Base-by-base conservation (phyloP, 2,329 filamentous ascomycete species). In the Diaporthe eres region DNA sequence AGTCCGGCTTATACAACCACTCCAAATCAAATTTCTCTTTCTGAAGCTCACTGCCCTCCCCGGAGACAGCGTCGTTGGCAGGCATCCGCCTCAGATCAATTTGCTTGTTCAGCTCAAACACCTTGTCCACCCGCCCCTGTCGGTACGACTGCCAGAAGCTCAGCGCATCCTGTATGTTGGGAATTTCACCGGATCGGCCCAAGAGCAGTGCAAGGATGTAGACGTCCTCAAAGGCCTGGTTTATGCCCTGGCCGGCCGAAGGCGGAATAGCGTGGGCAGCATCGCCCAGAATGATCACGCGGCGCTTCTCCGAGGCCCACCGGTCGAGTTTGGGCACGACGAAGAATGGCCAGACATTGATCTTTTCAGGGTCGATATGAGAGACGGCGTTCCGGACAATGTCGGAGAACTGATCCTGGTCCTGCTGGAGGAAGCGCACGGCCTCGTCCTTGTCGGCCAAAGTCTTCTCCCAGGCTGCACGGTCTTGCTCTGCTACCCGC, bases 261-360 rank as follows among this genome's bases (percentile, higher is more conserved):
- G 87, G 87, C 0, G 87, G 87, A 19, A 89, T 85, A 0, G 86
- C 87, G 71, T 89, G 87, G 1, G 87, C 87, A 6, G 85, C 86
- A 42, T 89, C 87, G 0, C 87, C 87, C 0, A 89, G 79, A 22
- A 90, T 85, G 3, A 88, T 73, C 0, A 88, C 85, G 0, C 84
- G 81, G 0, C 81, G 78, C 8, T 79, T 74, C 0, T 79, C 77
- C 1, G 86, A 88, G 0, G 79, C 78, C 88, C 88, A 90, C 0
- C 79, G 81, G 2, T 85, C 83, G 0, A 90, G 83, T 77, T 85
- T 85, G 0, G 88, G 88, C 1, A 89, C 82, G 2, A 85, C 79
- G 74, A 87, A 87, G 53, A 89, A 90, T 0, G 88, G 86, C 88
- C 88, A 90, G 1, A 88, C 79, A 68, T 86, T 87, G 68, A 89